Conservation (phyloP, 768 basidiomycete genomes). For the Trametes sanguinea region DNA sequence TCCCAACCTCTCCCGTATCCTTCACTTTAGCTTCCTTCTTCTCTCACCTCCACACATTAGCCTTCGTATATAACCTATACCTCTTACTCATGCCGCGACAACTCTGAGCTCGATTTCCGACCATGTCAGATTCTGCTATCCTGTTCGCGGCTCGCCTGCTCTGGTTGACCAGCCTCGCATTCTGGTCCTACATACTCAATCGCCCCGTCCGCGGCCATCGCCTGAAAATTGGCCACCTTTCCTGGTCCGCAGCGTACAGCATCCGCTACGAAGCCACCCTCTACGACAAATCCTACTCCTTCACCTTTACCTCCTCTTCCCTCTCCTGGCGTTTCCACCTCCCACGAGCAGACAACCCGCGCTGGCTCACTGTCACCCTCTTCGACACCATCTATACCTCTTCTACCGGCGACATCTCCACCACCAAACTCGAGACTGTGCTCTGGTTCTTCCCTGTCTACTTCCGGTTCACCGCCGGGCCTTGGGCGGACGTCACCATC, state of each 20-base stretch:
- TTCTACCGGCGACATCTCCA: constrained; percentile 27
- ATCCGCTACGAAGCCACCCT: constrained; percentile 24
- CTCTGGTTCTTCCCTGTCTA: constrained; percentile 44
- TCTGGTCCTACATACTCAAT: constrained; percentile 19
- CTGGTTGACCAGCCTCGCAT: constrained; percentile 3
- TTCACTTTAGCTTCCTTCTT: neutral
- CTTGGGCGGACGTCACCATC: constrained; percentile 38
- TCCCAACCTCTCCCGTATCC: no score
- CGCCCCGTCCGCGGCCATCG: constrained; percentile 20
- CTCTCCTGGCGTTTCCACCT: constrained; percentile 32
- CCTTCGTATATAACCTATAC: neutral
- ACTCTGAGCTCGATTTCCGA: neutral
- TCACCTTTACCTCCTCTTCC: constrained; percentile 20
- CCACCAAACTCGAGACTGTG: constrained; percentile 27
- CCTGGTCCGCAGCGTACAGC: constrained; percentile 14
- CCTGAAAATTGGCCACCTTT: constrained; percentile 22
- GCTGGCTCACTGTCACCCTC: constrained; percentile 36
- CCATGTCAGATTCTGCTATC: neutral
- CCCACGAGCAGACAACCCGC: constrained; percentile 33
- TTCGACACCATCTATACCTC: constrained; percentile 38
- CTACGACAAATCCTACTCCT: constrained; percentile 24
- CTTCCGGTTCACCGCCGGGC: constrained; percentile 39
- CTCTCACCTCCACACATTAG: neutral
- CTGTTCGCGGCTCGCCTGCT: constrained; percentile 1
- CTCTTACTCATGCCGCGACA: neutral